These are phyloP conservation scores for Lentithecium fluviatile DNA, from an alignment of 495 filamentous ascomycete genomes.

Conservation along the genomic window DNA sequence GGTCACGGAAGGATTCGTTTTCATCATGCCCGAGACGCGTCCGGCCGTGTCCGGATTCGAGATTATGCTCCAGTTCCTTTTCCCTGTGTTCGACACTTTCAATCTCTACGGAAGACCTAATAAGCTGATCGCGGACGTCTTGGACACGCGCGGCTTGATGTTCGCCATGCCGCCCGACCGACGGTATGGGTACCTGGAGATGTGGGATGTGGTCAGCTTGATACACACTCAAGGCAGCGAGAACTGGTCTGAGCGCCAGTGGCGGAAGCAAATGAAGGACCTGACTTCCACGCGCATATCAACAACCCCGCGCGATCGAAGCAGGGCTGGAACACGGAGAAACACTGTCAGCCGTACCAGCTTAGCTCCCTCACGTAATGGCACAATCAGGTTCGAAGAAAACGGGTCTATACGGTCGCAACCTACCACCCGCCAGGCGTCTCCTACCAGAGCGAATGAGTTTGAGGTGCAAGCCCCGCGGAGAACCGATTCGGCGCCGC, in stretches of 20 bases:
- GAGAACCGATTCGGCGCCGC: constrained; percentile 46
- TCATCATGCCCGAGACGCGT: constrained; percentile 94
- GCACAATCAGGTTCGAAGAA: constrained; percentile 54
- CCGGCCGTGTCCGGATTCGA: constrained; percentile 92
- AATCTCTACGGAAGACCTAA: constrained; percentile 87
- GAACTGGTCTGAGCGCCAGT: constrained; percentile 84
- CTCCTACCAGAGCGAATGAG: constrained; percentile 37
- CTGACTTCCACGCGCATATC: constrained; percentile 77
- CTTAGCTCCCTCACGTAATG: constrained; percentile 46
- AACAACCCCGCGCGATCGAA: constrained; percentile 44
- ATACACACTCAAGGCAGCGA: constrained; percentile 74
- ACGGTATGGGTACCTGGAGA: constrained; percentile 87
- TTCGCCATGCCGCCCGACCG: constrained; percentile 92
- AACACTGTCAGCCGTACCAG: constrained; percentile 71
- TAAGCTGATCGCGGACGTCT: constrained; percentile 79
- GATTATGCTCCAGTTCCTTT: constrained; percentile 91
- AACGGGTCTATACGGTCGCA: constrained; percentile 58
- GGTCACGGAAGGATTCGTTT: constrained; percentile 87
- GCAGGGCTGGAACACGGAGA: constrained; percentile 51
- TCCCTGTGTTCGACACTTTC: constrained; percentile 93
- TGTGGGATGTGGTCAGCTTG: constrained; percentile 75
- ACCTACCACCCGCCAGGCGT: constrained; percentile 42
- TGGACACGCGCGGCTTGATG: constrained; percentile 89
- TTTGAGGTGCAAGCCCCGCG: constrained; percentile 39
- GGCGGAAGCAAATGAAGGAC: constrained; percentile 86